Base-by-base conservation (phyloP, 2,329 filamentous ascomycete species). In the Aspergillus fumigatus region DNA sequence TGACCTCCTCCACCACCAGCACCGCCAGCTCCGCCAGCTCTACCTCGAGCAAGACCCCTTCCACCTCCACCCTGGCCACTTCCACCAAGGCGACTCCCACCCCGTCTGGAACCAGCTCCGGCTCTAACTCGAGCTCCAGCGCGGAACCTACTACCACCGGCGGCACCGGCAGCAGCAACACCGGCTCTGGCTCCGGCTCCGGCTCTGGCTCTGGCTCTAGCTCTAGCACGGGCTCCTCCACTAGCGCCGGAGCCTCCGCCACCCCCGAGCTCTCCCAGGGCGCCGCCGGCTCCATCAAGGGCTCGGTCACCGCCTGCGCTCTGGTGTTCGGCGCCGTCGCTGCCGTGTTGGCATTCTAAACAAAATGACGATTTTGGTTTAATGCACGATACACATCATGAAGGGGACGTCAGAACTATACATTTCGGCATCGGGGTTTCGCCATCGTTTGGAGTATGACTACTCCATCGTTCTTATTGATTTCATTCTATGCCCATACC, bases 301-400 rank as follows among this genome's bases (percentile, higher is more conserved):
- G 62, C 23, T 55, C 70, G 11, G 61, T 62, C 50, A 49, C 67
- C 53, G 63, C 61, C 50, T 57, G 59, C 9, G 19, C 59, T 41
- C 50, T 59, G 17, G n/a, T 59, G 27, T 19, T 63, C n/a, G 59
- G 58, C 50, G 48, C 71, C 56, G 45, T 71, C 43, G 58, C 64
- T 49, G 66, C 67, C 41, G 61, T 72, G 62, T 51, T 72, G 48
- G 67, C 69, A 61, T 58, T 72, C 54, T 72, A 65, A 65, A 65
- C 50, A 51, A 27, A 43, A n/a, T 48, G 48, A 43, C 40, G 58
- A 19, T 29, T 45, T 50, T 21, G 23, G 48, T 53, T 48, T 51
- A 25, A 52, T 49, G 19, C 27, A 4, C 23, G 14, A 45, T 40
- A 10, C 21, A 35, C 10, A n/a, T 11, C n/a, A 19, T 29, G 21